These are phyloP conservation scores for Fragaria iinumae DNA, from an alignment of 306 rosid species.

Conservation along the genomic window DNA sequence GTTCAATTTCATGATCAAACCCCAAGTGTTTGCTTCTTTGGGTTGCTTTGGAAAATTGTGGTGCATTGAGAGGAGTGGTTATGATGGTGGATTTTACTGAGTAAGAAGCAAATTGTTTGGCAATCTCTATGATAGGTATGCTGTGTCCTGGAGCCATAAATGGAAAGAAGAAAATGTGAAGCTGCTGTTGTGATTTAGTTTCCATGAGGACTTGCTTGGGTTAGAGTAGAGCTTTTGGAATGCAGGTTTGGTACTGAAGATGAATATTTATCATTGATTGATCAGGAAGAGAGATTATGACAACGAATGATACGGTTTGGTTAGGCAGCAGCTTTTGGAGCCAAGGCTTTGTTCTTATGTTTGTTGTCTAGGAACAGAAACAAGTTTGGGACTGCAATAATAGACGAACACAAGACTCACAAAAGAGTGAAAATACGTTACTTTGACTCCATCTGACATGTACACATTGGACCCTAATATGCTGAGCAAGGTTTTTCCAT, in stretches of 20 bases:
- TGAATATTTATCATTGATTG: not conserved
- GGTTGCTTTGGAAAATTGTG: constrained; percentile 1
- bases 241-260: not conserved
- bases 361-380: not conserved
- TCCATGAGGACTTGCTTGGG: not conserved
- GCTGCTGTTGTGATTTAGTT: not conserved
- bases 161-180: constrained; percentile 19
- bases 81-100: constrained; percentile 19
- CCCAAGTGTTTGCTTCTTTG: not conserved
- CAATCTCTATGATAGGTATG: constrained; percentile 26
- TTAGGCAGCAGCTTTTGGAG: not conserved
- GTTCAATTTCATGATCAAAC: not conserved
- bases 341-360: not conserved
- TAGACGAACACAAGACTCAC: not conserved
- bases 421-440: not conserved
- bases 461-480: not conserved
- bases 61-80: constrained; percentile 20
- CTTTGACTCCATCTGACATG: not conserved
- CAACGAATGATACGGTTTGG: not conserved
- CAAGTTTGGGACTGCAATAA: not conserved
- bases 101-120: constrained; percentile 14
- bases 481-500: not conserved
- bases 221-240: not conserved
- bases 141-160: constrained; percentile 15
- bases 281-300: not conserved